Base-by-base conservation (phyloP, 768 basidiomycete species). In the Boletus rufocinnamomeus region DNA sequence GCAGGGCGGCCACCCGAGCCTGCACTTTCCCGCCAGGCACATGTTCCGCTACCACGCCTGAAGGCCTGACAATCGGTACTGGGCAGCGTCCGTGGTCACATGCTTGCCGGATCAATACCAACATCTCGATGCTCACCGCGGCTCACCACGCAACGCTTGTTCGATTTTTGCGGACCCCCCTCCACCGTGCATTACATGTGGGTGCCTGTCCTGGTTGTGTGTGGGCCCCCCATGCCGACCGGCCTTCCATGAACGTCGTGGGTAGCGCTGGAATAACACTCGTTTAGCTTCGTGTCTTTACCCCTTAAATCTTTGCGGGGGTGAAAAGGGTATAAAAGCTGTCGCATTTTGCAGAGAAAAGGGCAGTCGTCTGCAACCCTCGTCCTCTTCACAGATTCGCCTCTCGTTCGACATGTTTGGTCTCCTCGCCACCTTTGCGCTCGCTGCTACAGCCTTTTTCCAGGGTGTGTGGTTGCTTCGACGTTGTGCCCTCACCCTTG, bases 251-350 rank as follows among this genome's bases (percentile, higher is more conserved):
- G 49, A 40, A 57, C 27, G 40, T 13, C 52, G 37, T 58, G 52
- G 45, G 45, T 45, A 56, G 2, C 1, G n/a, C 35, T n/a, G 7
- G 11, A 37, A 28, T 11, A 16, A 28, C 7, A n/a, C 9, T 28
- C 6, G n/a, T 30, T 38, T 27, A 21, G 7, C 32, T 10, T 40
- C n/a, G 30, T 30, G 19, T 4, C 8, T 28, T 21, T 48, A 28
- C 11, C 6, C 23, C 4, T 25, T 21, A 6, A 32, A 28, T 30
- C 25, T 25, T 30, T 8, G 4, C 6, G 14, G 25, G n/a, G 14
- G 27, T 28, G 17, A 25, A 43, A 51, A 55, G 37, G 10, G 58
- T 62, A 70, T 72, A 72, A 72, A 69, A 38, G 27, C 50, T 11
- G 3, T 45, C 32, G 4, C 11, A 19, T 48, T 27, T 27, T n/a